phyloP scores from a whole-genome alignment of 2,329 filamentous ascomycete genomes.

The Pseudogymnoascus sp. region DNA sequence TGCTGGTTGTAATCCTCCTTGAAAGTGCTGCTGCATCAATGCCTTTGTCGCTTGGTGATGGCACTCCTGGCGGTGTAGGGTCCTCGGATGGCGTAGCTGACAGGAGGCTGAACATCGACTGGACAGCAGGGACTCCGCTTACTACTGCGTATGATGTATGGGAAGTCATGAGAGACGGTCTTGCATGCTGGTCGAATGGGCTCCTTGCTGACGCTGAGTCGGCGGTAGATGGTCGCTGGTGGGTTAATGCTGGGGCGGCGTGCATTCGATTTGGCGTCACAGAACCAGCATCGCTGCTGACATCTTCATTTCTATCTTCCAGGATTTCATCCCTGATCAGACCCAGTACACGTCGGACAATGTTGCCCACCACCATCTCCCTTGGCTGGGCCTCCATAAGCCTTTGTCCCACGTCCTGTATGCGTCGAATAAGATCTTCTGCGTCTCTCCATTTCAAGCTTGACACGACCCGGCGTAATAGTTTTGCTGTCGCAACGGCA shows the following conservation, averaged over 20 bases:
- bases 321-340: slow-evolving; percentile 86
- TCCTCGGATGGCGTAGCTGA: slow-evolving; percentile 54
- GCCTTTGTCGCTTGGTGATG: slow-evolving; percentile 37
- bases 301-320: slow-evolving; percentile 61
- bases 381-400: slow-evolving; percentile 77
- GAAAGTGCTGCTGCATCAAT: slow-evolving; percentile 24
- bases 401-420: slow-evolving; percentile 68
- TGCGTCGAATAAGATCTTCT: slow-evolving; percentile 66
- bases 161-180: slow-evolving; percentile 54
- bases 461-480: slow-evolving; percentile 79
- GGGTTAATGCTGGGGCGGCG: slow-evolving; percentile 15
- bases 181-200: slow-evolving; percentile 18
- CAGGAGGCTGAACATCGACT: slow-evolving; percentile 82
- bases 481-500: slow-evolving; percentile 81
- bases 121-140: slow-evolving; percentile 39
- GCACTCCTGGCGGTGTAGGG: slow-evolving; percentile 43
- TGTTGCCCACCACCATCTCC: slow-evolving; percentile 89
- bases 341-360: slow-evolving; percentile 80
- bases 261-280: slow-evolving; percentile 23
- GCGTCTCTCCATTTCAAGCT: slow-evolving; percentile 71
- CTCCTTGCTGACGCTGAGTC: background rate
- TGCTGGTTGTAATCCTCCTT: slow-evolving; percentile 24
- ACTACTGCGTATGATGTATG: slow-evolving; percentile 56
- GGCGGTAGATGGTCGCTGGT: background rate
- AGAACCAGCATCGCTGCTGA: slow-evolving; percentile 25